Percentiles rank a stretch among this genome's conserved stretches.
Evolutionary conservation across 768 basidiomycete species (phyloP).

Genomic region (Russula olivacea): DNA sequence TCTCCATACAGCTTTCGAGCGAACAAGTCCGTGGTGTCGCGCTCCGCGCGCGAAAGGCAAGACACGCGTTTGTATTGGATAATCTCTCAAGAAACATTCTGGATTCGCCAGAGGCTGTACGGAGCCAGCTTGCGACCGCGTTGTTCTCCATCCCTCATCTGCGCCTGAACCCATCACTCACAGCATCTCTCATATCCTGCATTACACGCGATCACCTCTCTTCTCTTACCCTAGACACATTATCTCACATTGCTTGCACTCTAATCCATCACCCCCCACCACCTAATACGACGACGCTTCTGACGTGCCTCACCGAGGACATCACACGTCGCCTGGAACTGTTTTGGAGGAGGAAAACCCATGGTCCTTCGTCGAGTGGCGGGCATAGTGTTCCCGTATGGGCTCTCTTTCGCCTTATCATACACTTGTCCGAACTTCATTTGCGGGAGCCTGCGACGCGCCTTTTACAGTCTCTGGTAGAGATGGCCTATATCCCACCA

Average conservation of each 20-base stretch:
- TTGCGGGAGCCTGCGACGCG: constrained; percentile 37
- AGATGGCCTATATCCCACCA: constrained; percentile 41
- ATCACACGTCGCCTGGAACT: constrained; percentile 11
- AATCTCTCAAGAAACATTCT: constrained; percentile 38
- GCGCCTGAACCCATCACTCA: constrained; percentile 6
- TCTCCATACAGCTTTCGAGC: constrained; percentile 20
- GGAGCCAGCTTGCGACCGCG: constrained; percentile 3
- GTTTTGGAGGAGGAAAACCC: neutral
- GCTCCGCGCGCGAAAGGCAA: constrained; percentile 30
- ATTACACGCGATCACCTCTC: constrained; percentile 28
- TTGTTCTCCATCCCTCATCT: constrained; percentile 13
- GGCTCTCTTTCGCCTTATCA: constrained; percentile 40
- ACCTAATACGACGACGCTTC: neutral
- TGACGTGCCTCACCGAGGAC: neutral
- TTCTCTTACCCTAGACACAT: constrained; percentile 28
- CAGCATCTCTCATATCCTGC: constrained; percentile 6
- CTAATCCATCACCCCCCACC: constrained; percentile 38
- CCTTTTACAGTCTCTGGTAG: constrained; percentile 46
- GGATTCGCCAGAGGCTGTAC: constrained; percentile 26
- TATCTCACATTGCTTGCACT: constrained; percentile 30
- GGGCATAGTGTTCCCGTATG: constrained; percentile 28
- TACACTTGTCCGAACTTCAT: constrained; percentile 37
- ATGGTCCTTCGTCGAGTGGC: neutral
- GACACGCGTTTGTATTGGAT: constrained; percentile 35
- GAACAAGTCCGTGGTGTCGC: constrained; percentile 31